Base-by-base conservation (phyloP, 2,329 filamentous ascomycete genomes). In the Arthrobotrys entomopaga region DNA sequence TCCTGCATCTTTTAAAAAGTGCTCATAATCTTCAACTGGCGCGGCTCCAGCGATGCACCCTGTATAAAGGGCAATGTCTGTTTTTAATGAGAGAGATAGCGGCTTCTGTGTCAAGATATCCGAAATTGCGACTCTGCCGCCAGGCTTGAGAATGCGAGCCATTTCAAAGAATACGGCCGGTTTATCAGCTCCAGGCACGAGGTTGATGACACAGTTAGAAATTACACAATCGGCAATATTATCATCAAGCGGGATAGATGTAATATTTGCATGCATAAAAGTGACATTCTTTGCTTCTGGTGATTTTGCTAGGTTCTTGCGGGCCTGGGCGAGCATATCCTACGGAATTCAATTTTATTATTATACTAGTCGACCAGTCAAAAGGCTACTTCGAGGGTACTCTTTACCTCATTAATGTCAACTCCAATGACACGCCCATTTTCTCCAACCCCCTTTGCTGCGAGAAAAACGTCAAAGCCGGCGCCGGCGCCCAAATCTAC, bases 151-250 rank as follows among this genome's bases (percentile, higher is more conserved):
- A 0, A 90, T 76, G 0, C 88, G 84, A 66, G 82, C 82, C 77
- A 89, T 88, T 79, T 90, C 87, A 0, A 80, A 77, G 74, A 90
- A 89, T 0, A 84, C 86, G 0, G 81, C 72, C 4, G 81, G 82
- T 78, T 88, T 89, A 8, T 89, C 85, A 0, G 74, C 66, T 7
- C 80, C 78, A 0, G 86, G 86, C 0, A 88, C 85, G 0, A 88
- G 84, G 76, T 88, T 89, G 71, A 89, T 81, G 24, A 88, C 87
- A 71, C 87, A 90, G 80, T 90, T 90, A 75, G 84, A 86, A 76
- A 89, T 87, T 66, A 90, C 84, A 77, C 85, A 85, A 79, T 88
- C 83, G 16, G 83, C 85, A 15, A 78, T 84, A 7, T 73, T 77
- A 8, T 80, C 76, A 0, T 81, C 78, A 0, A 88, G 80, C 0